phyloP scores from a whole-genome alignment of 148 eudicot genomes.

The Rhododendron williamsianum region DNA sequence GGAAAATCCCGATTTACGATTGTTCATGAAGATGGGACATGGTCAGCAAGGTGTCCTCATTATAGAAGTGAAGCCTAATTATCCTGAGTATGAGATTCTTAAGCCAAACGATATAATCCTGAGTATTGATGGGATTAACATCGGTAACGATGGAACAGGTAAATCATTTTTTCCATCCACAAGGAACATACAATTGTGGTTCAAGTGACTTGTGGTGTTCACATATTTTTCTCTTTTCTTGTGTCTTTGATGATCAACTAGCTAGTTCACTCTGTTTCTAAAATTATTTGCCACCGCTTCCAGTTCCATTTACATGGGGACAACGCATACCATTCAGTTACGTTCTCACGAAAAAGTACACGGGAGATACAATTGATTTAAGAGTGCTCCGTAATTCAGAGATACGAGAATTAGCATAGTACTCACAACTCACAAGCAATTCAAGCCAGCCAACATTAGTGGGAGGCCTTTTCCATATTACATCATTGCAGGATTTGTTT shows the following conservation, averaged over 20 bases:
- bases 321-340: neutral
- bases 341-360: neutral
- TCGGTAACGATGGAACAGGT: neutral
- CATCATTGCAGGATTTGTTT: slow-evolving; percentile 4
- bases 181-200: neutral
- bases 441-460: neutral
- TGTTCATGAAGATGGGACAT: neutral
- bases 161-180: neutral
- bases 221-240: neutral
- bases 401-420: neutral
- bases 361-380: neutral
- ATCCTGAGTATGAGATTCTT: neutral
- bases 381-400: neutral
- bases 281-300: neutral
- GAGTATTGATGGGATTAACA: neutral
- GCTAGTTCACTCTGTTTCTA: neutral
- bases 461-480: slow-evolving; percentile 3
- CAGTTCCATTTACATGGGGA: neutral
- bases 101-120: neutral
- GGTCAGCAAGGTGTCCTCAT: neutral
- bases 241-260: neutral
- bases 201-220: neutral
- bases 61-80: neutral
- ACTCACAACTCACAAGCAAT: neutral
- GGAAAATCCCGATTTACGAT: slow-evolving; percentile 1